Conservation (phyloP, 768 basidiomycete genomes). For the Podaxis pistillaris region DNA sequence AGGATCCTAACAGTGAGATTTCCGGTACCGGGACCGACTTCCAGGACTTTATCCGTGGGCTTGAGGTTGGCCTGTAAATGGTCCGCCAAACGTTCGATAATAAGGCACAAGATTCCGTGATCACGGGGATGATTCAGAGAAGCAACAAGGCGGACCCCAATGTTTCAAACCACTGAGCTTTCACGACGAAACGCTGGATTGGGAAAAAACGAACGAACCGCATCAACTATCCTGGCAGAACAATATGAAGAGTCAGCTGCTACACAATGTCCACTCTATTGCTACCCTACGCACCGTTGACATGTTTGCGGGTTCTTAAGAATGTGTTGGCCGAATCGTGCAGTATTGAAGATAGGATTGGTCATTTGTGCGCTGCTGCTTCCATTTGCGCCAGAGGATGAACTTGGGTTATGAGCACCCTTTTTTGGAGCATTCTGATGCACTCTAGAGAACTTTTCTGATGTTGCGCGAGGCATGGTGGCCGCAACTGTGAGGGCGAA, state of each 20-base stretch:
- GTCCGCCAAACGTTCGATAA: not conserved
- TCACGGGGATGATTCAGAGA: not conserved
- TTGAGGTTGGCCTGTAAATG: slow-evolving; percentile 75
- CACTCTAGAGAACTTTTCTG: slow-evolving; percentile 66
- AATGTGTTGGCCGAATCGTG: slow-evolving; percentile 96
- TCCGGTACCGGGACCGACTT: slow-evolving; percentile 97
- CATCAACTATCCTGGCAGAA: slow-evolving; percentile 40
- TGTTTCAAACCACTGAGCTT: not conserved
- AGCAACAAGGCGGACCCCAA: not conserved
- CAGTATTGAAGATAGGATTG: slow-evolving; percentile 94
- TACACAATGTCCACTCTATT: slow-evolving; percentile 2
- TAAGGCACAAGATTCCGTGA: not conserved
- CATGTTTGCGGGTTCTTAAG: slow-evolving; percentile 91
- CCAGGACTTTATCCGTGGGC: slow-evolving; percentile 93
- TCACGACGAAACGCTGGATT: not conserved
- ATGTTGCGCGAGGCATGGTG: slow-evolving; percentile 77
- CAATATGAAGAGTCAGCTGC: slow-evolving; percentile 12
- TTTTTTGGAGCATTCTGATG: slow-evolving; percentile 63
- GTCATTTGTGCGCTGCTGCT: slow-evolving; percentile 43
- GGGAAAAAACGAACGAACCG: slow-evolving; percentile 27
- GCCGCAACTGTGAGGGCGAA: not conserved
- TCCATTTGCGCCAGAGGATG: not conserved
- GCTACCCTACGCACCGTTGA: slow-evolving; percentile 63
- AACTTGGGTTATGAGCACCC: slow-evolving; percentile 33
- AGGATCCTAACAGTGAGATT: slow-evolving; percentile 93